Evolutionary conservation across 2,329 filamentous ascomycete genomes (phyloP), one percentile per base, ranked within the genome.

Genomic region (Penicillium digitatum): DNA sequence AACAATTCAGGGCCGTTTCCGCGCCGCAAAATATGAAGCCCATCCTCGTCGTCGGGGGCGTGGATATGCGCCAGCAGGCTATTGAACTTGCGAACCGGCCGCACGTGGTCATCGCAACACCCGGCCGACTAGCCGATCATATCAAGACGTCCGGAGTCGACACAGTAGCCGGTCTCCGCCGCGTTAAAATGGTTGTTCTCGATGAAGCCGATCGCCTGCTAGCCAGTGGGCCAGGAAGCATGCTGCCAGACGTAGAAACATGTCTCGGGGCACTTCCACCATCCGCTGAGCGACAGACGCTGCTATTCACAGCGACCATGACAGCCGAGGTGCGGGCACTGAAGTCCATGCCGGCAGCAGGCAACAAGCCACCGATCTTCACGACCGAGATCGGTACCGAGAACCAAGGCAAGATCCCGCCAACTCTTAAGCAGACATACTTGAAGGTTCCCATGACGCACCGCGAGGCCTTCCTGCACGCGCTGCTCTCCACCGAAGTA

Each of bases 181-280:
- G 92, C 48, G 87, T 90, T 26, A 85, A 84, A 54, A 92, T 89
- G 71, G 89, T 97, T 3, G 91, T 99, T 8, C 86, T 99, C 39
- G 94, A 99, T 70, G 94, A 99, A 79, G 94, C 94, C 4, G 94
- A 99, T 76, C 85, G 94, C 42, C 81, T 99, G 35, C 83, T 99
- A 42, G 82, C 86, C 32, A 83, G 85, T 47, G 84, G 83, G 0
- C 81, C 83, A 18, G 93, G 92, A 26, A 92, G 87, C 74, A 96
- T 96, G 92, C 80, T 96, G n/a, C 88, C 90, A 5, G 94, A 96
- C 67, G 85, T 99, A 1, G 90, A 95, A 70, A 89, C 90, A 58
- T 96, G 92, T 68, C 80, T 99, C 4, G 86, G 85, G 2, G 86
- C 87, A 2, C 81, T 99, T 0, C 94, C 94, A 0, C 85, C 89